Conservation (phyloP, 2,329 filamentous ascomycete species). For the Fusarium sterilihyphosum region DNA sequence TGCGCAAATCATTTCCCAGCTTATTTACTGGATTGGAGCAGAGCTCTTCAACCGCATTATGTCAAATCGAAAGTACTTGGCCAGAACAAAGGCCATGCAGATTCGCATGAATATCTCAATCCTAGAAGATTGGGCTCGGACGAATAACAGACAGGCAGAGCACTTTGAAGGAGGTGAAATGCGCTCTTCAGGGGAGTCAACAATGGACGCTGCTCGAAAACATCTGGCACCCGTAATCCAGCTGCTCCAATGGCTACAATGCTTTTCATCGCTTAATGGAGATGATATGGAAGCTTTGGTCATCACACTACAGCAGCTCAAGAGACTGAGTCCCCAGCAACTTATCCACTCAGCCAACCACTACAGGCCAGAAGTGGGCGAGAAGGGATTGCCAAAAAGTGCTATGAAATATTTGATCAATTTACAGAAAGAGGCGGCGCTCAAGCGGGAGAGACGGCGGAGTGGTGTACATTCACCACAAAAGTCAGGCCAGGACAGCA, state of each 20-base stretch:
- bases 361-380: constrained; percentile 93
- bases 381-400: constrained; percentile 89
- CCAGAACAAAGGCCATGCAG: constrained; percentile 98
- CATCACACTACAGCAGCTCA: constrained; percentile 88
- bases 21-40: constrained; percentile 95
- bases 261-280: constrained; percentile 87
- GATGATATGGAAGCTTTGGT: constrained; percentile 91
- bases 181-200: constrained; percentile 84
- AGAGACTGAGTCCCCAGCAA: constrained; percentile 84
- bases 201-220: constrained; percentile 81
- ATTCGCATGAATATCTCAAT: constrained; percentile 98
- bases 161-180: constrained; percentile 95
- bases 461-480: constrained; percentile 59
- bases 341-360: constrained; percentile 91
- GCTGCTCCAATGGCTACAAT: constrained; percentile 95
- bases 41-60: constrained; percentile 98
- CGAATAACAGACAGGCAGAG: constrained; percentile 93
- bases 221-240: constrained; percentile 93
- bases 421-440: constrained; percentile 78
- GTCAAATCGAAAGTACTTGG: constrained; percentile 93
- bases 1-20: constrained; percentile 88
- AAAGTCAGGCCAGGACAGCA: constrained; percentile 49
- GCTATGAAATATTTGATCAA: constrained; percentile 86
- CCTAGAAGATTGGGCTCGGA: constrained; percentile 93
- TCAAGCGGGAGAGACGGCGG: constrained; percentile 64